Conservation (phyloP, 78 protist species). For the Dictyostelium firmibasis region DNA sequence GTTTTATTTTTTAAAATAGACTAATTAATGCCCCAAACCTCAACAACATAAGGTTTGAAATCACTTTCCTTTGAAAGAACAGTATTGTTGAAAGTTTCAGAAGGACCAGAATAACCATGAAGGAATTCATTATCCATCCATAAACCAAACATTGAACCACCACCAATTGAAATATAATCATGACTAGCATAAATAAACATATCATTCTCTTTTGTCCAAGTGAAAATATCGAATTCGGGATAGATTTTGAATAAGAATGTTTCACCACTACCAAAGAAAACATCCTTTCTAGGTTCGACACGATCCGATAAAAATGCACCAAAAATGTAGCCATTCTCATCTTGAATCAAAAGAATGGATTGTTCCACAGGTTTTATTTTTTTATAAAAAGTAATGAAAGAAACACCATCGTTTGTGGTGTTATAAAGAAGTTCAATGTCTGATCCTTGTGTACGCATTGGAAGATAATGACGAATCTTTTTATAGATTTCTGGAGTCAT, state of each 20-base stretch:
- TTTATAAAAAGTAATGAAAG: conserved; percentile 34
- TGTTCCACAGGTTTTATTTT: neutral
- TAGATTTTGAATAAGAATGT: conserved; percentile 37
- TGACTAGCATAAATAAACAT: conserved; percentile 2
- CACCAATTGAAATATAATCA: conserved; percentile 47
- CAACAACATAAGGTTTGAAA: conserved; percentile 49
- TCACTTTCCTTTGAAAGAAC: conserved; percentile 12
- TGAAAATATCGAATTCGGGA: conserved; percentile 36
- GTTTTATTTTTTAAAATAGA: neutral
- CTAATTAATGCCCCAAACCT: conserved; percentile 36
- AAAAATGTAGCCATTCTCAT: conserved; percentile 56
- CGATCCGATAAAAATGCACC: conserved; percentile 35
- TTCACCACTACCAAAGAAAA: conserved; percentile 60
- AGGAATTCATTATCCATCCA: conserved; percentile 57
- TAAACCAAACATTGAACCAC: conserved; percentile 54
- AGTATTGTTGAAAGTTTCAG: conserved; percentile 52
- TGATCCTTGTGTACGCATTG: conserved; percentile 35
- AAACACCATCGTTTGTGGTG: conserved; percentile 52
- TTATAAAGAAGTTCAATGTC: conserved; percentile 42
- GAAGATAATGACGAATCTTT: conserved; percentile 68
- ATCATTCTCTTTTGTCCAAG: conserved; percentile 68
- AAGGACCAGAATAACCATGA: conserved; percentile 51
- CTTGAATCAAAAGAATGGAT: conserved; percentile 48
- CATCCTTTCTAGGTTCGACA: conserved; percentile 2
- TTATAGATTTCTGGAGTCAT: conserved; percentile 40